phyloP scores from a whole-genome alignment of 2,329 filamentous ascomycete species.

The Podosphaera fusca region DNA sequence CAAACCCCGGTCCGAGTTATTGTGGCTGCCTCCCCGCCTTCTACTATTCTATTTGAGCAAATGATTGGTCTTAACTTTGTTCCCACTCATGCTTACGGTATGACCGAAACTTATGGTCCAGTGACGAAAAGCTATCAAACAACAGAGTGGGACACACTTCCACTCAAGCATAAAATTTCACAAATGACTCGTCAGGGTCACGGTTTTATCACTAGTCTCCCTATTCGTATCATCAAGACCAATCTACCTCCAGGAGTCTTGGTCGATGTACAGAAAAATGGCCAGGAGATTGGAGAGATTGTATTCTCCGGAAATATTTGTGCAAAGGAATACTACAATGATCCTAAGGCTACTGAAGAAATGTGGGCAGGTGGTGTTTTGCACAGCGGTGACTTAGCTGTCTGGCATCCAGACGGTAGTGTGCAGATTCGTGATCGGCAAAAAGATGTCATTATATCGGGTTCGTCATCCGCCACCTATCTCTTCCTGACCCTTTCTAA shows the following conservation, averaged over 20 bases:
- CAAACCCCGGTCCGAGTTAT: constrained; percentile 58
- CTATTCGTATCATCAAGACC: constrained; percentile 60
- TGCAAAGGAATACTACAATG: constrained; percentile 77
- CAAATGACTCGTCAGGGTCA: constrained; percentile 90
- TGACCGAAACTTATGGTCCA: constrained; percentile 78
- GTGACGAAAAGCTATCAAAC: constrained; percentile 86
- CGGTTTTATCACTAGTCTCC: constrained; percentile 65
- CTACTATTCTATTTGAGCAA: constrained; percentile 72
- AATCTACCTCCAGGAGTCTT: constrained; percentile 45
- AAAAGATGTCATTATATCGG: constrained; percentile 96
- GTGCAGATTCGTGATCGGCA: constrained; percentile 81
- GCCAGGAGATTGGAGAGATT: constrained; percentile 60
- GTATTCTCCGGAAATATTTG: constrained; percentile 85
- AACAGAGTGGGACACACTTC: constrained; percentile 59
- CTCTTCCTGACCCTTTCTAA: not conserved
- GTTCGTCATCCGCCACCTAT: constrained; percentile 22
- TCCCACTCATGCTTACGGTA: constrained; percentile 82
- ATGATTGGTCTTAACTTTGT: constrained; percentile 65
- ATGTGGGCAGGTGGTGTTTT: constrained; percentile 69
- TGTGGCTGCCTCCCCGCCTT: constrained; percentile 79
- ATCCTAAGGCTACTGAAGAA: constrained; percentile 62
- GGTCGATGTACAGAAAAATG: constrained; percentile 43
- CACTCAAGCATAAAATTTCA: constrained; percentile 54
- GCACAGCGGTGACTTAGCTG: constrained; percentile 80
- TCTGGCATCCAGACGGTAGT: constrained; percentile 77